phyloP scores from a whole-genome alignment of 2,329 filamentous ascomycete species.

The Claviceps humidiphila region DNA sequence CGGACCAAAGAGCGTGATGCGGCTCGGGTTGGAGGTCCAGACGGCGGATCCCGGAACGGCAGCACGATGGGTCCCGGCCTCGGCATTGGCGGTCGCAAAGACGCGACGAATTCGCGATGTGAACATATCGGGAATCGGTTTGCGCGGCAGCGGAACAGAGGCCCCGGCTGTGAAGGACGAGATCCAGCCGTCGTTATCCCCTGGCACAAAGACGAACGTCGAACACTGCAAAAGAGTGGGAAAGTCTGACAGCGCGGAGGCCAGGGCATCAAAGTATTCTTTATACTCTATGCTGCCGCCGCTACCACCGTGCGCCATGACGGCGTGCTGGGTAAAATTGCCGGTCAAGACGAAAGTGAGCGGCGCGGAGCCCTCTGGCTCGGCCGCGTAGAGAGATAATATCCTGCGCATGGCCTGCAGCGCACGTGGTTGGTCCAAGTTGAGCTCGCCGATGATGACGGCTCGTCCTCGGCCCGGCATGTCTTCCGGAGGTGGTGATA shows the following conservation, averaged over 20 bases:
- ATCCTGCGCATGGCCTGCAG: constrained; percentile 71
- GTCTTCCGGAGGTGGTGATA: constrained; percentile 17
- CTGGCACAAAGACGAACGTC: constrained; percentile 86
- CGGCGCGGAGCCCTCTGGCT: constrained; percentile 52
- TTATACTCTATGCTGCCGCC: constrained; percentile 91
- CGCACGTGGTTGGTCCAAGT: constrained; percentile 72
- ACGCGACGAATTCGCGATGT: constrained; percentile 73
- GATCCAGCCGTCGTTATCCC: constrained; percentile 95
- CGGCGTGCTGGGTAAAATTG: constrained; percentile 60
- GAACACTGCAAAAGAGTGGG: constrained; percentile 64
- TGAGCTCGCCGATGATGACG: constrained; percentile 73
- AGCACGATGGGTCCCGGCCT: constrained; percentile 40
- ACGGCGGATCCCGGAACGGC: constrained; percentile 43
- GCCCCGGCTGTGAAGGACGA: constrained; percentile 72
- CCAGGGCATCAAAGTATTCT: constrained; percentile 84
- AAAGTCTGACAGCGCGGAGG: constrained; percentile 70
- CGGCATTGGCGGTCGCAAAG: constrained; percentile 66
- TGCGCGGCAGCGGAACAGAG: constrained; percentile 54
- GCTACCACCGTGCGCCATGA: constrained; percentile 54
- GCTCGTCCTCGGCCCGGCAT: constrained; percentile 36
- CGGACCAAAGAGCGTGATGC: constrained; percentile 74
- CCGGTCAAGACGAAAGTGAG: constrained; percentile 73
- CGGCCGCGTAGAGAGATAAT: constrained; percentile 56
- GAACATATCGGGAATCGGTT: constrained; percentile 73
- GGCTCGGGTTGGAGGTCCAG: constrained; percentile 80